Conservation (phyloP, 768 basidiomycete species). For the Termitomyces sp. region DNA sequence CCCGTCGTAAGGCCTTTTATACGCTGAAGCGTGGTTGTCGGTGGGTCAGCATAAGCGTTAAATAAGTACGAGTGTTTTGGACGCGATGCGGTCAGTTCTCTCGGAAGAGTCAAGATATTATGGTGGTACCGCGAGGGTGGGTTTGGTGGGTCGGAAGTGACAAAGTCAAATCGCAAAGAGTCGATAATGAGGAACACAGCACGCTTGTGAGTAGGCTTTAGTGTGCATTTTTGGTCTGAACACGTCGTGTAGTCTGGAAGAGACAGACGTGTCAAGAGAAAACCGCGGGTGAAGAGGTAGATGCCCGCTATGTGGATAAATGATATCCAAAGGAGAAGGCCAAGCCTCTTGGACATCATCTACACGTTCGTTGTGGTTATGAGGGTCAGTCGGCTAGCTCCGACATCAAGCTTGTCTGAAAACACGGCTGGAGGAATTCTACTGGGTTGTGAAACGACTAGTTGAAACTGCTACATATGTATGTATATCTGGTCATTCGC, state of each 20-base stretch:
- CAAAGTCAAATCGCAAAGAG: slow-evolving; percentile 90
- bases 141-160: slow-evolving; percentile 64
- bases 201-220: slow-evolving; percentile 67
- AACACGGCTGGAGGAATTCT: too few relatives aligned
- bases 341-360: slow-evolving; percentile 24
- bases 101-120: slow-evolving; percentile 76
- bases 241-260: slow-evolving; percentile 55
- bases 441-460: too few relatives aligned
- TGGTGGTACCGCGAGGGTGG: slow-evolving; percentile 73
- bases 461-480: too few relatives aligned
- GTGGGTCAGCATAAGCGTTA: slow-evolving; percentile 90
- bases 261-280: slow-evolving; percentile 78
- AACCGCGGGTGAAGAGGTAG: slow-evolving; percentile 89
- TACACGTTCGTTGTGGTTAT: slow-evolving; percentile 6
- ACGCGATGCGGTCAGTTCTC: slow-evolving; percentile 55
- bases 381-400: too few relatives aligned
- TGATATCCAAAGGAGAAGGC: slow-evolving; percentile 54
- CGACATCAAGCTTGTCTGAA: too few relatives aligned
- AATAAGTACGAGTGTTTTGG: slow-evolving; percentile 83
- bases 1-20: slow-evolving; percentile 96
- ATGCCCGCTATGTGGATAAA: slow-evolving; percentile 74
- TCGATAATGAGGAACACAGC: slow-evolving; percentile 89
- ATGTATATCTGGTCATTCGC: too few relatives aligned
- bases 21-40: slow-evolving; percentile 91
- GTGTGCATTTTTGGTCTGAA: slow-evolving; percentile 34